Percentiles rank a stretch among this genome's conserved stretches.
phyloP scores from a whole-genome alignment of 2,329 filamentous ascomycete species.

The Phymatotrichopsis omnivora region DNA sequence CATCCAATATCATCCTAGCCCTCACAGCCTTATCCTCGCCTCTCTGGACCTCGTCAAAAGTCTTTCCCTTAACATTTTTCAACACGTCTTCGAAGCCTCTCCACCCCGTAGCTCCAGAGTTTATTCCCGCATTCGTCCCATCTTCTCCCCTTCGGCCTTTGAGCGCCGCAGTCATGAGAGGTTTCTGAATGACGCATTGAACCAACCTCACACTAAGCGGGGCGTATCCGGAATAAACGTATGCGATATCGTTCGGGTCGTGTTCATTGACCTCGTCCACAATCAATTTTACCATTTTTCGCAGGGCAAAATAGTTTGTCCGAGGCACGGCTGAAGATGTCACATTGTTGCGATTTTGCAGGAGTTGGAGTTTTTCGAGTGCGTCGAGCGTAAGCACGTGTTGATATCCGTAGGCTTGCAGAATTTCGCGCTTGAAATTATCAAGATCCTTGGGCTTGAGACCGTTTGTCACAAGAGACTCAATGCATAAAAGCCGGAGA shows the following conservation, averaged over 20 bases:
- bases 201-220: slow-evolving; percentile 84
- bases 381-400: slow-evolving; percentile 82
- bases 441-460: slow-evolving; percentile 84
- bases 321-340: slow-evolving; percentile 55
- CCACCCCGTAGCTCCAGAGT: slow-evolving; percentile 52
- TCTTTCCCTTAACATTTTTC: slow-evolving; percentile 76
- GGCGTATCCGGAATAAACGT: slow-evolving; percentile 95
- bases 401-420: slow-evolving; percentile 91
- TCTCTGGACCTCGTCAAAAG: slow-evolving; percentile 85
- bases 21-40: slow-evolving; percentile 88
- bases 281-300: slow-evolving; percentile 78
- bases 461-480: slow-evolving; percentile 81
- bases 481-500: slow-evolving; percentile 76
- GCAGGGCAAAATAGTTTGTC: slow-evolving; percentile 82
- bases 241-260: slow-evolving; percentile 89
- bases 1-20: slow-evolving; percentile 63
- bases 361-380: slow-evolving; percentile 79
- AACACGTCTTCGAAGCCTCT: slow-evolving; percentile 86
- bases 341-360: slow-evolving; percentile 64
- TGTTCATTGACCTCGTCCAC: slow-evolving; percentile 95
- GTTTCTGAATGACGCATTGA: slow-evolving; percentile 87
- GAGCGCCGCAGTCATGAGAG: slow-evolving; percentile 62
- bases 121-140: slow-evolving; percentile 37
- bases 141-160: slow-evolving; percentile 41
- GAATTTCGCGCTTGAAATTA: slow-evolving; percentile 72